A percentile compares a stretch with the other conserved stretches of the same genome.
Evolutionary conservation across 495 filamentous ascomycete species (phyloP).

Genomic region (Xylaria cubensis): DNA sequence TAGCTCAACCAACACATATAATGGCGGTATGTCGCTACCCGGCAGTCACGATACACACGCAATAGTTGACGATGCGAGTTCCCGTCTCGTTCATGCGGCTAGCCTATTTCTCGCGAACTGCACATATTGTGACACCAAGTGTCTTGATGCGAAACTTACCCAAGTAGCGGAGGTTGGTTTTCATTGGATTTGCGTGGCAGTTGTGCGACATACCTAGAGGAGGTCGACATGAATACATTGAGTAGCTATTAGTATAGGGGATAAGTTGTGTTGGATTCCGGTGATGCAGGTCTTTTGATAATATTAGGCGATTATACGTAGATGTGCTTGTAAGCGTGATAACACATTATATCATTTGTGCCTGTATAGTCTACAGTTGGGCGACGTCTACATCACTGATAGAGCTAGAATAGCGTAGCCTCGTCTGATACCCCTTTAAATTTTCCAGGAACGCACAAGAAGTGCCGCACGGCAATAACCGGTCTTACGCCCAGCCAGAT

Average conservation of each 20-base stretch:
- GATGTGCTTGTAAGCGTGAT: neutral
- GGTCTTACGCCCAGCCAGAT: neutral
- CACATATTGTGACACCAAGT: neutral
- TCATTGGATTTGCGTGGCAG: neutral
- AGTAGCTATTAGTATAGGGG: neutral
- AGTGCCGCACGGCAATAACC: neutral
- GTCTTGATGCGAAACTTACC: neutral
- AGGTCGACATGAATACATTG: neutral
- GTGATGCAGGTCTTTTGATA: neutral
- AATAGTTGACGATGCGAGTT: neutral
- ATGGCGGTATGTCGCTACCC: neutral
- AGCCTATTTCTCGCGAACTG: neutral
- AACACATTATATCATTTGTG: neutral
- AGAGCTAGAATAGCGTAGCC: neutral
- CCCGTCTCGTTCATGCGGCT: conserved; percentile 17
- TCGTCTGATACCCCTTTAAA: neutral
- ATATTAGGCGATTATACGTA: neutral
- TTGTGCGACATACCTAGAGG: neutral
- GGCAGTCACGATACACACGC: neutral
- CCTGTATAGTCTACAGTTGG: neutral
- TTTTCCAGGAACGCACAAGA: neutral
- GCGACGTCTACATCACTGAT: neutral
- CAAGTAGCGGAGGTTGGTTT: neutral
- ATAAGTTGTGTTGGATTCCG: neutral
- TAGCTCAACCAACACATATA: too few relatives aligned